A percentile compares a stretch with the other conserved stretches of the same genome.
Conservation (phyloP, 495 filamentous ascomycete species). For the Aspergillus homomorphus region DNA sequence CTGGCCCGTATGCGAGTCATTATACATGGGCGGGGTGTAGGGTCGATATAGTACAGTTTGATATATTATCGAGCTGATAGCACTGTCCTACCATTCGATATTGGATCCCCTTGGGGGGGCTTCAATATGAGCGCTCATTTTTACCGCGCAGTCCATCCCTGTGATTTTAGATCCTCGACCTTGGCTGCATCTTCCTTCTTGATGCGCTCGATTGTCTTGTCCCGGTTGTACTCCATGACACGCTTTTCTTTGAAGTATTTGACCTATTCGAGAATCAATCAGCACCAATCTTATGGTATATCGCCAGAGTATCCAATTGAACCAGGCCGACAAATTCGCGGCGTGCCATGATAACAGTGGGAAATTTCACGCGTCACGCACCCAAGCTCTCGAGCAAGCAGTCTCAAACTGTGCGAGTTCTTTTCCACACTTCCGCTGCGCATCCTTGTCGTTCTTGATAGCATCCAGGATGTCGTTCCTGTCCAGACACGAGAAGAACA, state of each 20-base stretch:
- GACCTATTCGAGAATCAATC: slow-evolving; percentile 56
- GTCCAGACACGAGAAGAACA: slow-evolving; percentile 84
- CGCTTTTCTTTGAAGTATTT: slow-evolving; percentile 96
- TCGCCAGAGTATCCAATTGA: too few relatives aligned
- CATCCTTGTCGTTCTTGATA: slow-evolving; percentile 67
- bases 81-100: not conserved
- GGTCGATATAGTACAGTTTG: not conserved
- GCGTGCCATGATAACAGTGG: slow-evolving; percentile 10
- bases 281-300: too few relatives aligned
- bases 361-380: slow-evolving; percentile 39
- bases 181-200: slow-evolving; percentile 70
- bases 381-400: slow-evolving; percentile 79
- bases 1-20: not conserved
- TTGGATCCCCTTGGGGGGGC: not conserved
- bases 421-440: slow-evolving; percentile 61
- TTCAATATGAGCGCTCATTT: slow-evolving; percentile 11
- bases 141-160: slow-evolving; percentile 35
- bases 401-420: slow-evolving; percentile 66
- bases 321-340: too few relatives aligned
- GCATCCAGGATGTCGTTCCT: slow-evolving; percentile 75
- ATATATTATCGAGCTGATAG: not conserved
- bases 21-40: not conserved
- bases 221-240: slow-evolving; percentile 85
- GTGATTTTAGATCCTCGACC: slow-evolving; percentile 51
- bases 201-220: slow-evolving; percentile 72